These are phyloP conservation scores for Triticum turgidum DNA, from an alignment of 176 grass and related monocot genomes.

Conservation along the genomic window DNA sequence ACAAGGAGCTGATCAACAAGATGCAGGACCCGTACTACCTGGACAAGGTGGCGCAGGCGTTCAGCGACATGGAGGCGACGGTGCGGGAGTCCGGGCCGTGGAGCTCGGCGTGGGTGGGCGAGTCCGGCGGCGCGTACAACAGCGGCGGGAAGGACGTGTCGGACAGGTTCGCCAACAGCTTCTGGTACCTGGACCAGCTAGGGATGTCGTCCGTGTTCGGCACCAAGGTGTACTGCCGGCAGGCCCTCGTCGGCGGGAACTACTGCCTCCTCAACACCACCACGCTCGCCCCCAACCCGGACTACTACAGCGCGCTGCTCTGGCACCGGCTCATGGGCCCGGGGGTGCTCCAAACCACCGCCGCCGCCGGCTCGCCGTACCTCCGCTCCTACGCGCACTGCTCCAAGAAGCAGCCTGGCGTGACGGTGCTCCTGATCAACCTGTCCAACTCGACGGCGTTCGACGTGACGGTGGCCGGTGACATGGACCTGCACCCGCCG, in stretches of 20 bases:
- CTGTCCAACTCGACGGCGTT: slow-evolving; percentile 58
- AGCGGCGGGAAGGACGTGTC: slow-evolving; percentile 57
- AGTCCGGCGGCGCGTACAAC: slow-evolving; percentile 65
- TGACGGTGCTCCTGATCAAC: slow-evolving; percentile 59
- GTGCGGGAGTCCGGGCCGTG: slow-evolving; percentile 42
- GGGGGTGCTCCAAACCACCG: slow-evolving; percentile 33
- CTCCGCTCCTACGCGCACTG: slow-evolving; percentile 66
- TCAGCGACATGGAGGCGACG: slow-evolving; percentile 32
- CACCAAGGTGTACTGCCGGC: slow-evolving; percentile 60
- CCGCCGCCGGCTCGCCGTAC: slow-evolving; percentile 16
- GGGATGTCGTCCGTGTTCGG: slow-evolving; percentile 45
- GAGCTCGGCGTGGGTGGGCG: slow-evolving; percentile 60
- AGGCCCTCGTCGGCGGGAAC: slow-evolving; percentile 63
- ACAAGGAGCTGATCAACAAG: slow-evolving; percentile 35
- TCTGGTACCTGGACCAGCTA: slow-evolving; percentile 80
- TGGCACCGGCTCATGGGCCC: slow-evolving; percentile 59
- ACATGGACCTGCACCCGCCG: slow-evolving; percentile 38
- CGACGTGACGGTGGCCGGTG: slow-evolving; percentile 39
- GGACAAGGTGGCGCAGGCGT: slow-evolving; percentile 29
- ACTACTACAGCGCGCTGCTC: slow-evolving; percentile 65
- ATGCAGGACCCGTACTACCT: slow-evolving; percentile 49
- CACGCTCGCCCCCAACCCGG: slow-evolving; percentile 57
- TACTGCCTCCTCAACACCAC: slow-evolving; percentile 63
- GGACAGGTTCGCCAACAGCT: slow-evolving; percentile 47
- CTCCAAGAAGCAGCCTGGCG: slow-evolving; percentile 48